Base-by-base conservation (phyloP, 106 monocot genomes). In the Xerophyta viscosa region DNA sequence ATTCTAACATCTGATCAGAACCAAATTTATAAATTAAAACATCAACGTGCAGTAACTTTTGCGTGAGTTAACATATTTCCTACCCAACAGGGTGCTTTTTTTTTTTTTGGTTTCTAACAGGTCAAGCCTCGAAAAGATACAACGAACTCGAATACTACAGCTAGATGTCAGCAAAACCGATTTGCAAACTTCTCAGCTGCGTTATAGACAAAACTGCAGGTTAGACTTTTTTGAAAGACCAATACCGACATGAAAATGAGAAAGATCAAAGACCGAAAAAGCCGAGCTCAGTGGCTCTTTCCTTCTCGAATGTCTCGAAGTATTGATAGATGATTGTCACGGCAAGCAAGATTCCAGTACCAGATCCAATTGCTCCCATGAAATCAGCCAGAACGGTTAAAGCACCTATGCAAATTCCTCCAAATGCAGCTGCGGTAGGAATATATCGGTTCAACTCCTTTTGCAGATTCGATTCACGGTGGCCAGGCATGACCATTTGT, bases 401-500 rank as follows among this genome's bases (percentile, higher is more conserved):
- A 7, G 80, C 80, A 5, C 80, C 75, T 22, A 81, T 75, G 71
- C 75, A 81, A 70, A 75, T 67, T 8, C 80, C 80, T 6, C 80
- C 80, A 54, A 81, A 81, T n/a, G 80, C 75, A 10, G 80, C 80
- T 20, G 80, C 80, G 28, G 80, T 81, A 29, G 80, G 80, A 48
- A 81, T 81, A 45, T 81, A 81, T 17, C 75, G 70, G 46, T 75
- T 80, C 66, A 80, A 39, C 29, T 75, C 80, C 66, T 80, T 80
- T 58, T 80, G 80, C 22, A 80, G 53, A 55, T 80, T 80, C 9
- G 80, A 80, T 27, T 80, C 80, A 8, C 80, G 52, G 37, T 80
- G 80, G 18, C 80, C 80, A 19, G 80, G 75, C 80, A 81, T 81
- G 57, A 81, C 80, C 80, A 81, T 81, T 81, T 81, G 80, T 71